These are phyloP conservation scores for Erigeron philadelphicus DNA, from an alignment of 140 eudicot species.

Conservation along the genomic window DNA sequence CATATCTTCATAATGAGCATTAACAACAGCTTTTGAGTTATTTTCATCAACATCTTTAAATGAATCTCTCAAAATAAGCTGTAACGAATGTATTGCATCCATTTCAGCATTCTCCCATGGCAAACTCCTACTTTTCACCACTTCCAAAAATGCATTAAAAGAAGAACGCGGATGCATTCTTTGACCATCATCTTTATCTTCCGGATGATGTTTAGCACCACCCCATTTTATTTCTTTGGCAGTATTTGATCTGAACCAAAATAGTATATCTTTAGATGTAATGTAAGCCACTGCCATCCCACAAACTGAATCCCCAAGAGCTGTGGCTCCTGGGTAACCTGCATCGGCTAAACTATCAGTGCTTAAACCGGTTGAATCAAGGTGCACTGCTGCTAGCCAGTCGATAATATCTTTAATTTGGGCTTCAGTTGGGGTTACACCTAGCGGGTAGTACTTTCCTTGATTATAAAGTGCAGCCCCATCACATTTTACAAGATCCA, in stretches of 20 bases:
- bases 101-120: slow-evolving; percentile 89
- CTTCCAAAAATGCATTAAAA: slow-evolving; percentile 80
- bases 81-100: slow-evolving; percentile 94
- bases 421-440: slow-evolving; percentile 68
- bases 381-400: slow-evolving; percentile 55
- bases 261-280: slow-evolving; percentile 54
- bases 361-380: slow-evolving; percentile 77
- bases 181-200: slow-evolving; percentile 74
- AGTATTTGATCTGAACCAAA: slow-evolving; percentile 84
- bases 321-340: slow-evolving; percentile 65
- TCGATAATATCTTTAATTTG: slow-evolving; percentile 71
- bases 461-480: slow-evolving; percentile 74
- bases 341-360: slow-evolving; percentile 86
- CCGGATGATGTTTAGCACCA: slow-evolving; percentile 83
- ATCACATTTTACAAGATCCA: slow-evolving; percentile 84
- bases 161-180: slow-evolving; percentile 87
- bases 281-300: slow-evolving; percentile 85
- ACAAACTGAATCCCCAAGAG: slow-evolving; percentile 71
- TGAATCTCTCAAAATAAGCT: slow-evolving; percentile 72
- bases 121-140: slow-evolving; percentile 67
- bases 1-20: slow-evolving; percentile 30
- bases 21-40: slow-evolving; percentile 47
- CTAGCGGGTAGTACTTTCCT: slow-evolving; percentile 58
- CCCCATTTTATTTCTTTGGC: slow-evolving; percentile 87
- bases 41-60: slow-evolving; percentile 47